Base-by-base conservation (phyloP, 2,329 filamentous ascomycete species). In the Scytalidium lignicola region DNA sequence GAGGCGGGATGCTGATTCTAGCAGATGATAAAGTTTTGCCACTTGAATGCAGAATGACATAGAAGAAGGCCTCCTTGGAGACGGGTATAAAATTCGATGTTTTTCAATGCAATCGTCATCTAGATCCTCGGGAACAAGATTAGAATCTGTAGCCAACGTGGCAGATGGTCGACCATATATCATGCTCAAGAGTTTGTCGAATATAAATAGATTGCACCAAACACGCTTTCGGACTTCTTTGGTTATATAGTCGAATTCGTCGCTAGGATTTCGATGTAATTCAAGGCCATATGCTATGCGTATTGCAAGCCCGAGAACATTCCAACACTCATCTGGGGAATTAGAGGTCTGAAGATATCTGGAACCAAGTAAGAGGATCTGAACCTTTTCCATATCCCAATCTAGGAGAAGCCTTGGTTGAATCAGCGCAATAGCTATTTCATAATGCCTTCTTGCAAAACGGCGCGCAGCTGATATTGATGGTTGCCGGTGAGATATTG, bases 101-200 rank as follows among this genome's bases (percentile, higher is more conserved):
- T 39, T 21, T 13, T 45, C 46, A 18, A 51, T 46, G 37, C 46
- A 51, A 41, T 49, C 46, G 37, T 51, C 50, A n/a, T 51, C 50
- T 13, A 51, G 50, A 21, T 51, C 50, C 23, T 51, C 50, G 8
- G 50, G 50, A 29, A 49, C 21, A 13, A 20, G 46, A 3, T 41
- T 48, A 12, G 46, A 37, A 28, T 43, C 48, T 40, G 43, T 29
- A 4, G 46, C 47, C 5, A 47, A 37, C 15, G 32, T 37, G 5
- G 32, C 32, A 13, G 32, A 37, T 17, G 32, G 32, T 20, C 48
- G 40, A 23, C 42, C 42, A 13, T 44, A 44, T 21, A 44, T 44
- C 42, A 44, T 44, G 26, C 42, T 44, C 12, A 44, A 19, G n/a
- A 44, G 20, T 13, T 44, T 44, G 42, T 44, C 42, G 20, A 44